Percentiles rank a stretch among this genome's conserved stretches.
These are phyloP conservation scores for Malus hybrid DNA, from an alignment of 331 rosid species.

Conservation along the genomic window DNA sequence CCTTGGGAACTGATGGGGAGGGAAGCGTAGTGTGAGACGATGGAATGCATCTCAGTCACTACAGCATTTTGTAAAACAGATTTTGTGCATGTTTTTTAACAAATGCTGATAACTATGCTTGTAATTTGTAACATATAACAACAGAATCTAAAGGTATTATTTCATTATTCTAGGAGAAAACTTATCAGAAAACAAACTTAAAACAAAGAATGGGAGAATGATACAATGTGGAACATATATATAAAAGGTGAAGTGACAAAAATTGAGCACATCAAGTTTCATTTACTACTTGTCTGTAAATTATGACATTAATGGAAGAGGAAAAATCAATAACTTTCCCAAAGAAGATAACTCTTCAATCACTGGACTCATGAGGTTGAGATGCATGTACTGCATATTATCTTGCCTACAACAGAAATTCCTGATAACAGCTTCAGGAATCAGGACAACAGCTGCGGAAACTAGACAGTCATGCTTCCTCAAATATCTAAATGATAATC, in stretches of 20 bases:
- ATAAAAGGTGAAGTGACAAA: not conserved
- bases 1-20: not conserved
- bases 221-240: not conserved
- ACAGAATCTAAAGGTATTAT: slow-evolving; percentile 11
- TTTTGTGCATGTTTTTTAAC: not conserved
- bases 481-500: not conserved
- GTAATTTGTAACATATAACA: slow-evolving; percentile 10
- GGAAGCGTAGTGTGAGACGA: not conserved
- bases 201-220: slow-evolving; percentile 7
- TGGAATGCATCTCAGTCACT: not conserved
- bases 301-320: not conserved
- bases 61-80: not conserved
- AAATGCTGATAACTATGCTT: slow-evolving; percentile 8
- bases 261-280: not conserved
- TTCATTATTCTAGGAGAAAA: slow-evolving; percentile 3
- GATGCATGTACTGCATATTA: not conserved
- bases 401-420: not conserved
- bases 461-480: not conserved
- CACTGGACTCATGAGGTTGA: not conserved
- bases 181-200: not conserved
- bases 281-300: slow-evolving; percentile 2
- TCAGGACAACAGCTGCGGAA: not conserved
- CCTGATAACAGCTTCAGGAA: not conserved
- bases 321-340: not conserved
- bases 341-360: not conserved